Evolutionary conservation across 768 basidiomycete genomes (phyloP), one percentile per base, ranked within the genome.

Genomic region (Amyloporia xantha): DNA sequence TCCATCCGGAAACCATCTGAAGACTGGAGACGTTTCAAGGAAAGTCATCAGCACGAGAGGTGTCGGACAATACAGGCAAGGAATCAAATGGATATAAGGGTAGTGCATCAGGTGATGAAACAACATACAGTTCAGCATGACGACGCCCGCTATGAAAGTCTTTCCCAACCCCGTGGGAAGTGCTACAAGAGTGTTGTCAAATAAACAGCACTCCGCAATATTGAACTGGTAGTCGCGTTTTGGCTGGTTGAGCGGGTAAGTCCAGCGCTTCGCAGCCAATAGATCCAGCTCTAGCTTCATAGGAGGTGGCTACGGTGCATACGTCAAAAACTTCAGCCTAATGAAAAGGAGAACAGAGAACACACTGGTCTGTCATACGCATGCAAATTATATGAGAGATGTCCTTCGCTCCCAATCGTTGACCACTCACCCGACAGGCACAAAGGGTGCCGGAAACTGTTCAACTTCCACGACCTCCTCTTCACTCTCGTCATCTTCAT

Each of bases 81-180:
- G 6, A 39, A 39, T 7, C 30, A 33, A 7, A 33, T 28, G 26
- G 20, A 12, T 17, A n/a, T n/a, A n/a, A n/a, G n/a, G n/a, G 27
- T n/a, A n/a, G n/a, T n/a, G n/a, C n/a, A n/a, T n/a, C n/a, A n/a
- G 44, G 42, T 23, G 37, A 26, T 2, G 36, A 13, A 66, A 36
- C 45, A 5, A 44, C 77, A 58, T 58, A 91, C 91, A 95, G 61
- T 94, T 95, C 24, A 94, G 69, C 95, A 99, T 97, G 19, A 99
- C 78, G 2, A 91, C 91, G 1, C 95, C 93, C 3, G 96, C 96
- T 51, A 99, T 87, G 59, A 99, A 98, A 0, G 96, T 99, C 69
- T 99, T 99, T 13, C 96, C 96, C 11, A 98, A 71, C 39, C 96
- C 96, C 0, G 96, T 99, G 1, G 96, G 96, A 12, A 99, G 70